Evolutionary conservation across 257 asterid species (phyloP).

Genomic region (Solanum clarkiae): DNA sequence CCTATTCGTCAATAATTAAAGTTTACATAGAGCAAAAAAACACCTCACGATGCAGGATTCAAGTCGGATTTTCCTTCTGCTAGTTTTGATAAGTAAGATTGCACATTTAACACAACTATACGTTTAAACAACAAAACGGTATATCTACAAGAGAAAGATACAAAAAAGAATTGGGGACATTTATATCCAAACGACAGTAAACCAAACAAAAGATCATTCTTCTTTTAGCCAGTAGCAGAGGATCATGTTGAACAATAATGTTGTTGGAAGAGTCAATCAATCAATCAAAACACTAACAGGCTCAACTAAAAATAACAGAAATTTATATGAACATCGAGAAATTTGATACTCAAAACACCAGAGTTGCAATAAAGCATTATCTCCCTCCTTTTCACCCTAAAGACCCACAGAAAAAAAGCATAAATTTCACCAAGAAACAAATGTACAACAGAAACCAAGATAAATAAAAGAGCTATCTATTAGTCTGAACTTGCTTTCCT

Average conservation of each 20-base stretch:
- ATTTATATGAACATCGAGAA: neutral
- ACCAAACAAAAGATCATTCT: neutral
- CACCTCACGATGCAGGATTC: neutral
- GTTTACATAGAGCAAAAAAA: neutral
- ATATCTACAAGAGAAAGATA: neutral
- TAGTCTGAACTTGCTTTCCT: neutral
- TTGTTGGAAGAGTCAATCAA: neutral
- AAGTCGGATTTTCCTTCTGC: neutral
- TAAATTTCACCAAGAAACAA: neutral
- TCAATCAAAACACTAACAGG: neutral
- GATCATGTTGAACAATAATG: neutral
- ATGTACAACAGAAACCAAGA: neutral
- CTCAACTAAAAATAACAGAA: neutral
- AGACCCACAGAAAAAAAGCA: neutral
- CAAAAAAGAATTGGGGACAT: neutral
- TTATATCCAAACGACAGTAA: neutral
- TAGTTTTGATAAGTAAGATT: neutral
- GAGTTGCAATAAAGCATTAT: neutral
- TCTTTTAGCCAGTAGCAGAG: neutral
- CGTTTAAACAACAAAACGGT: neutral
- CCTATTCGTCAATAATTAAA: neutral
- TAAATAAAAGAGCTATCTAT: neutral
- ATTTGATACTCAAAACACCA: neutral
- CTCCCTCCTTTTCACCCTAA: neutral
- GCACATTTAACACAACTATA: neutral